These are phyloP conservation scores for Asterophora parasitica DNA, from an alignment of 768 basidiomycete genomes.

Conservation along the genomic window DNA sequence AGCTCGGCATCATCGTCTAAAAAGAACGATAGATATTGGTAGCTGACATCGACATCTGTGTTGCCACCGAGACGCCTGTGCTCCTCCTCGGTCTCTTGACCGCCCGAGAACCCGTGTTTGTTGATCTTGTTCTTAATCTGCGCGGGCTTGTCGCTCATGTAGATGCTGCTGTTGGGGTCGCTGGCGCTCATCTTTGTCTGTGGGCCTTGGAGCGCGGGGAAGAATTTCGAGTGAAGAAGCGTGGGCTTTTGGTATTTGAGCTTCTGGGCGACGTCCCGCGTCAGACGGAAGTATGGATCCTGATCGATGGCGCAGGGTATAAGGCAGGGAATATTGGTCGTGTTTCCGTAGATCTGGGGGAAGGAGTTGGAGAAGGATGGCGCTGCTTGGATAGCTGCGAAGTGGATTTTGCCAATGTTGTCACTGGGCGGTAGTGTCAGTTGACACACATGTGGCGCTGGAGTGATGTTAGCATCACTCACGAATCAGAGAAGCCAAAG, in stretches of 20 bases:
- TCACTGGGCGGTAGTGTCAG: slow-evolving; percentile 52
- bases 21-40: slow-evolving; percentile 94
- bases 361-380: slow-evolving; percentile 98
- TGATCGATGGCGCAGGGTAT: slow-evolving; percentile 99
- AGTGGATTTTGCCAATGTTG: slow-evolving; percentile 97
- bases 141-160: slow-evolving; percentile 87
- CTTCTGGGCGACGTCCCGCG: slow-evolving; percentile 90
- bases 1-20: slow-evolving; percentile 93
- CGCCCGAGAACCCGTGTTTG: slow-evolving; percentile 93
- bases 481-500: slow-evolving; percentile 97
- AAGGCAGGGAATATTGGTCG: slow-evolving; percentile 80
- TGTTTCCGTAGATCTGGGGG: slow-evolving; percentile 91
- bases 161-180: slow-evolving; percentile 88
- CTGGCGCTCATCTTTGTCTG: slow-evolving; percentile 99
- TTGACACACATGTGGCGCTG: no score
- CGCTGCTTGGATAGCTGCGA: slow-evolving; percentile 91
- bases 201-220: slow-evolving; percentile 95
- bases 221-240: slow-evolving; percentile 93
- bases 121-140: slow-evolving; percentile 99
- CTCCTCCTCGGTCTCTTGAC: slow-evolving; percentile 93
- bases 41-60: slow-evolving; percentile 92
- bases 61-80: slow-evolving; percentile 85
- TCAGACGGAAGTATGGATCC: slow-evolving; percentile 95
- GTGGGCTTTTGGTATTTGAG: slow-evolving; percentile 95
- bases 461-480: slow-evolving; percentile 27